Conservation (phyloP, 495 filamentous ascomycete genomes). For the Penicillium soppii region DNA sequence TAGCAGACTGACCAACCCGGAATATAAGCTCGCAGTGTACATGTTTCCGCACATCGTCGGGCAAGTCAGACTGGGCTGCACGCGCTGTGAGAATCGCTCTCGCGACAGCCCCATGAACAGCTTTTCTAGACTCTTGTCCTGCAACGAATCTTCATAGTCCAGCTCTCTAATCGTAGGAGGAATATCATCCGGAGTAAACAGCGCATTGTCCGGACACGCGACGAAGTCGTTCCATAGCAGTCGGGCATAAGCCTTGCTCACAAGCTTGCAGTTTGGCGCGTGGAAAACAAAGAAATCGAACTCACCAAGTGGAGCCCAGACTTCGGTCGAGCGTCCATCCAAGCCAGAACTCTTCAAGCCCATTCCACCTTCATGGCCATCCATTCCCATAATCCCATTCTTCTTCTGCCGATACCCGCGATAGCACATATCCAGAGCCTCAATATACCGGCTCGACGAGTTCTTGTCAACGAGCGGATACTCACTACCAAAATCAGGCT, state of each 20-base stretch:
- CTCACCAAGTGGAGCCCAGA: conserved; percentile 75
- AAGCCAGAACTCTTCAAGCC: no score
- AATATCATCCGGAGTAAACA: conserved; percentile 70
- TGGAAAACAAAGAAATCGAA: conserved; percentile 98
- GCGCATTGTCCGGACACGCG: conserved; percentile 78
- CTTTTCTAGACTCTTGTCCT: conserved; percentile 95
- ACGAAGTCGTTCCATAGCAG: conserved; percentile 97
- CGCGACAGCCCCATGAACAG: conserved; percentile 92
- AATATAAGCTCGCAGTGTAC: conserved; percentile 96
- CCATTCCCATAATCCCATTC: no score
- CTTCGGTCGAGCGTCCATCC: conserved; percentile 68
- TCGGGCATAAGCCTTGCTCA: conserved; percentile 90
- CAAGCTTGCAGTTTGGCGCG: conserved; percentile 97
- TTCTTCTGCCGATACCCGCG: no score
- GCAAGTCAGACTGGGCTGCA: conserved; percentile 79
- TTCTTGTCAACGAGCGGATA: conserved; percentile 97
- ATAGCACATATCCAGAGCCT: conserved; percentile 97
- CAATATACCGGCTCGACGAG: conserved; percentile 92
- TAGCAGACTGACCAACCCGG: conserved; percentile 75
- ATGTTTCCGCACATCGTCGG: conserved; percentile 98
- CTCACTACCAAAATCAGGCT: conserved; percentile 96
- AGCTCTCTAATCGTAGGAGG: conserved; percentile 82
- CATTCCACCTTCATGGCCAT: no score
- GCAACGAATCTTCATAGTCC: conserved; percentile 79
- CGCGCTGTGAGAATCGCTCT: conserved; percentile 89